phyloP scores from a whole-genome alignment of 768 basidiomycete genomes.

The Hirschioporus abietinus region DNA sequence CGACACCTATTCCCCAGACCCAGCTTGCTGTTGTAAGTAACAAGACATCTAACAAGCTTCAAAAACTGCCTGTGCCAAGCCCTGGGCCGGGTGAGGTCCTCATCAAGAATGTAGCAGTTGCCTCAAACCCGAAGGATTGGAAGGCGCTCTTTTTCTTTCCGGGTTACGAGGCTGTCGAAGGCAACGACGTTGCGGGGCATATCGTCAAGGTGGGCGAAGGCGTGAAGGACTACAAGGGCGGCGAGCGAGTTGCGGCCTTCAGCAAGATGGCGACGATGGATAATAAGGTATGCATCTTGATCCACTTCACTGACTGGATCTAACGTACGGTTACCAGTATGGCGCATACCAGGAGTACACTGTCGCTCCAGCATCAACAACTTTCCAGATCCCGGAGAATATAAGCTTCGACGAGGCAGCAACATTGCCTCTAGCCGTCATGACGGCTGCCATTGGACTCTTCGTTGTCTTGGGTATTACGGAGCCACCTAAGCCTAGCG shows the following conservation, averaged over 20 bases:
- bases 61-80: constrained; percentile 4
- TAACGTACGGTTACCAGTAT: background rate
- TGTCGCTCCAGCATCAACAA: constrained; percentile 7
- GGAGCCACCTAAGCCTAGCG: too few relatives aligned
- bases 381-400: constrained; percentile 9
- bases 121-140: background rate
- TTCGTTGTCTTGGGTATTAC: too few relatives aligned
- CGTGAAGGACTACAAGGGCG: constrained; percentile 3
- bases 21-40: too few relatives aligned
- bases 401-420: constrained; percentile 16
- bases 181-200: constrained; percentile 15
- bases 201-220: constrained; percentile 16
- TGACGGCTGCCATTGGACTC: constrained; percentile 10
- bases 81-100: constrained; percentile 14
- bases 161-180: constrained; percentile 14
- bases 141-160: too few relatives aligned
- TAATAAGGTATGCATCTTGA: too few relatives aligned
- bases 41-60: too few relatives aligned
- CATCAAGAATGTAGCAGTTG: constrained; percentile 10
- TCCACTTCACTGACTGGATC: too few relatives aligned
- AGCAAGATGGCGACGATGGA: too few relatives aligned
- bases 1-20: too few relatives aligned
- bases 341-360: constrained; percentile 2
- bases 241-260: too few relatives aligned
- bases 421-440: constrained; percentile 9